These are phyloP conservation scores for Aureobasidium sp. DNA, from an alignment of 2,329 filamentous ascomycete genomes.

Conservation along the genomic window DNA sequence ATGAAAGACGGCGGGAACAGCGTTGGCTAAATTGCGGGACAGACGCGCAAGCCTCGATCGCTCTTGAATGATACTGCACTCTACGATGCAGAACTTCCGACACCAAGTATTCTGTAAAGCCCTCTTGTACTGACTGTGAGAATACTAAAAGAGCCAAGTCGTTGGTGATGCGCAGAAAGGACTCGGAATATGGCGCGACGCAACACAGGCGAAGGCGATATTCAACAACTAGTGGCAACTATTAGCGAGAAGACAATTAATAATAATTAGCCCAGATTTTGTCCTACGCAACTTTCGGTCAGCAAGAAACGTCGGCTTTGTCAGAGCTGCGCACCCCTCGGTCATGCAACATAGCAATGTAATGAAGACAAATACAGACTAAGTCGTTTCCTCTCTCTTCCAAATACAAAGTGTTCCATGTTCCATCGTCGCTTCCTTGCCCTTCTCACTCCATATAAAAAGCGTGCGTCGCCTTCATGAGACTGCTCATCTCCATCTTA, in stretches of 20 bases:
- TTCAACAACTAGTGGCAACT: no score
- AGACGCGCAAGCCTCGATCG: no score
- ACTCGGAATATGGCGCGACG: no score
- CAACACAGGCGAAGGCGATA: no score
- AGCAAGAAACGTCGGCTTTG: conserved; percentile 5
- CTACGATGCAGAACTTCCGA: no score
- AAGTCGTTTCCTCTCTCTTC: background rate
- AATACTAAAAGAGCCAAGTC: no score
- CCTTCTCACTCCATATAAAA: conserved; percentile 13
- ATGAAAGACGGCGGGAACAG: no score
- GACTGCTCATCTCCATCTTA: conserved; percentile 32
- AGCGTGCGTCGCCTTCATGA: conserved; percentile 28
- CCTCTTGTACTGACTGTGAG: no score
- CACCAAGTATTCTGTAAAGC: no score
- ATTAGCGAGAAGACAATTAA: background rate
- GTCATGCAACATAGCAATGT: background rate
- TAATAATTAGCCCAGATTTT: background rate
- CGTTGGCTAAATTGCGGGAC: no score
- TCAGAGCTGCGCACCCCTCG: background rate
- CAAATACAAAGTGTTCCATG: background rate
- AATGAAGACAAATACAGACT: conserved; percentile 7
- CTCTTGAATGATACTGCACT: no score
- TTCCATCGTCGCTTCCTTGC: background rate
- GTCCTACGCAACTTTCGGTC: background rate
- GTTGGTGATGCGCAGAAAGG: no score